Evolutionary conservation across 352 stramenopile genomes (phyloP).

Genomic region (Phytopythium oedochilum): DNA sequence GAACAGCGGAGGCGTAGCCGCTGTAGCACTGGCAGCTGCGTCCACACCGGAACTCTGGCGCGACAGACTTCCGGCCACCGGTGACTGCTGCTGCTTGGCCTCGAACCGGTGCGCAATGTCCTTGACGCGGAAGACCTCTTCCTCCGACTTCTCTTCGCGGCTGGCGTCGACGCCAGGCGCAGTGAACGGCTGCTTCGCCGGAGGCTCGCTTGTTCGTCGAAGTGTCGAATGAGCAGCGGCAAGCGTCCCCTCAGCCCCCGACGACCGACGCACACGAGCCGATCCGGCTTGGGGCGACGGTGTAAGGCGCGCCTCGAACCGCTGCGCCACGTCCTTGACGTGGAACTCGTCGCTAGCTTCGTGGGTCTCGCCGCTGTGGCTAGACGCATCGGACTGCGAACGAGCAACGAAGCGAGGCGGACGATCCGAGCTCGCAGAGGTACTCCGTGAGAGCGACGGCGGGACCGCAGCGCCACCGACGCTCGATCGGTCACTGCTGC

Average conservation of each 20-base stretch:
- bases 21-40: background rate
- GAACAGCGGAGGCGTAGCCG: background rate
- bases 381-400: conserved; percentile 1
- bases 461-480: background rate
- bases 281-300: background rate
- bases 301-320: conserved; percentile 1
- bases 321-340: conserved; percentile 5
- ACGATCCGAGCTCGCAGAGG: conserved; percentile 3
- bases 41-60: conserved; percentile 2
- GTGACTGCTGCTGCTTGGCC: background rate
- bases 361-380: background rate
- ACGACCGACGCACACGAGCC: background rate
- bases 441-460: background rate
- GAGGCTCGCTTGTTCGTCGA: background rate
- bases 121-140: conserved; percentile 2
- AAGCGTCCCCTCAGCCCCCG: background rate
- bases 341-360: background rate
- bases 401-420: conserved; percentile 1
- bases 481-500: background rate
- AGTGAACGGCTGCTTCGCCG: background rate
- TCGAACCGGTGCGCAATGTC: conserved; percentile 4
- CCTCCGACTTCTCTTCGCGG: background rate
- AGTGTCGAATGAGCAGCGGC: background rate
- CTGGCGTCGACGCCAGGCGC: background rate
- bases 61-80: background rate